Conservation (phyloP, 768 basidiomycete species). For the Suillus lakei region DNA sequence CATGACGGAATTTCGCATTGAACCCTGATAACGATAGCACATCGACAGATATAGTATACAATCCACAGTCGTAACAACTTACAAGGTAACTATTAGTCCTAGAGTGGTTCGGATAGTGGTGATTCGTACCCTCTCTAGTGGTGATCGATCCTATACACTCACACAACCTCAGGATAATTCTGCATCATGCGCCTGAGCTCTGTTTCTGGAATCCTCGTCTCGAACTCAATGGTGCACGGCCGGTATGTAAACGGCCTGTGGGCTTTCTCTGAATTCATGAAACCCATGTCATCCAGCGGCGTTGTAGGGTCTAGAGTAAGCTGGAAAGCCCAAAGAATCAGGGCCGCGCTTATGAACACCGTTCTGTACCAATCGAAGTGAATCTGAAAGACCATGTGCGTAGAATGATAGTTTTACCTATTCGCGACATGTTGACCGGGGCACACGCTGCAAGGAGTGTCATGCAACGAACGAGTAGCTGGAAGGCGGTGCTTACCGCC, state of each 20-base stretch:
- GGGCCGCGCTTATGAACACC: constrained; percentile 61
- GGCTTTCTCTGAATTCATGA: constrained; percentile 41
- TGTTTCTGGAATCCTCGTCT: constrained; percentile 37
- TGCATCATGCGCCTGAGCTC: background rate
- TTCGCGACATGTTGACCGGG: constrained; percentile 36
- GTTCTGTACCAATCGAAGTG: constrained; percentile 40
- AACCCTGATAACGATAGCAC: background rate
- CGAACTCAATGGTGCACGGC: constrained; percentile 58
- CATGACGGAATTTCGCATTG: background rate
- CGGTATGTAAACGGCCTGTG: constrained; percentile 34
- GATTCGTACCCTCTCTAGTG: background rate
- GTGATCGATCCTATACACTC: background rate
- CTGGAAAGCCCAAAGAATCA: constrained; percentile 51
- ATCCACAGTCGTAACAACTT: background rate
- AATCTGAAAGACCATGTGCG: background rate
- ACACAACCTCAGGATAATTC: background rate
- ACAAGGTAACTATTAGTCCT: background rate
- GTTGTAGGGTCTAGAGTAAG: background rate
- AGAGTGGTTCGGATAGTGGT: background rate
- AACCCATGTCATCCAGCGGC: constrained; percentile 48
- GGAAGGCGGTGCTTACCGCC: constrained; percentile 38
- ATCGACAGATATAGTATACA: background rate
- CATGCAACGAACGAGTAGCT: background rate
- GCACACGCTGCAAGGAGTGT: constrained; percentile 45
- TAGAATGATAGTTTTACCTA: constrained; percentile 33